Conservation (phyloP, 177 flowering plant genomes). For the Vitis hybrid region DNA sequence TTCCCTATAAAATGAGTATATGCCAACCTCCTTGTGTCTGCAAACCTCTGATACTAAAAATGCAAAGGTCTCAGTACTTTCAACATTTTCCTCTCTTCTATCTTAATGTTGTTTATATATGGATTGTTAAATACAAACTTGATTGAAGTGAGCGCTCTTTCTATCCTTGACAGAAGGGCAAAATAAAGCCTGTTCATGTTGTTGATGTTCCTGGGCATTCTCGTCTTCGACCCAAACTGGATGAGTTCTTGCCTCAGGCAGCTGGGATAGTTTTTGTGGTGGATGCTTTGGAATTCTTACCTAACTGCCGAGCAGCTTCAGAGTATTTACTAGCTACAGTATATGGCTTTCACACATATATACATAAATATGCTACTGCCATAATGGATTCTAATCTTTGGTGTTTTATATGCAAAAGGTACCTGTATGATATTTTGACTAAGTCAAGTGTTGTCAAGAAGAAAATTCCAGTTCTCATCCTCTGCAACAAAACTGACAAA, state of each 20-base stretch:
- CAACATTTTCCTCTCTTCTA: not conserved
- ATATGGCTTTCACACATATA: not conserved
- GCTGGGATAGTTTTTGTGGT: conserved; percentile 87
- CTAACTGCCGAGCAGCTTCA: conserved; percentile 78
- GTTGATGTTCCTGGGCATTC: conserved; percentile 97
- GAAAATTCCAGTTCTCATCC: conserved; percentile 72
- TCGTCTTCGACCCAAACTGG: conserved; percentile 84
- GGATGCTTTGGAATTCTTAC: conserved; percentile 88
- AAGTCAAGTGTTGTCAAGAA: conserved; percentile 73
- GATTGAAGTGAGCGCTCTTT: not conserved
- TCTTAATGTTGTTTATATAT: not conserved
- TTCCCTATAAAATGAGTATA: not conserved
- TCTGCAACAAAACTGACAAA: conserved; percentile 96
- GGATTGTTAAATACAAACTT: not conserved
- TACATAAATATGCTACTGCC: not conserved
- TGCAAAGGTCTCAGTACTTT: not conserved
- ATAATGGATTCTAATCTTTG: conserved; percentile 3
- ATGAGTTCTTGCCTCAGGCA: conserved; percentile 80
- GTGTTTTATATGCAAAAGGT: conserved; percentile 36
- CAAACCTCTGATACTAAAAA: not conserved
- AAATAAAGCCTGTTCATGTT: conserved; percentile 72
- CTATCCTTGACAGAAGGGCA: conserved; percentile 55
- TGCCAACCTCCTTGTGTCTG: not conserved
- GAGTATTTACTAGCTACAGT: conserved; percentile 47
- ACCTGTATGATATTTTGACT: conserved; percentile 78